Evolutionary conservation across 169 alveolate species (phyloP), one percentile per base, ranked within the genome.

Genomic region (Amoebophrya sp.): DNA sequence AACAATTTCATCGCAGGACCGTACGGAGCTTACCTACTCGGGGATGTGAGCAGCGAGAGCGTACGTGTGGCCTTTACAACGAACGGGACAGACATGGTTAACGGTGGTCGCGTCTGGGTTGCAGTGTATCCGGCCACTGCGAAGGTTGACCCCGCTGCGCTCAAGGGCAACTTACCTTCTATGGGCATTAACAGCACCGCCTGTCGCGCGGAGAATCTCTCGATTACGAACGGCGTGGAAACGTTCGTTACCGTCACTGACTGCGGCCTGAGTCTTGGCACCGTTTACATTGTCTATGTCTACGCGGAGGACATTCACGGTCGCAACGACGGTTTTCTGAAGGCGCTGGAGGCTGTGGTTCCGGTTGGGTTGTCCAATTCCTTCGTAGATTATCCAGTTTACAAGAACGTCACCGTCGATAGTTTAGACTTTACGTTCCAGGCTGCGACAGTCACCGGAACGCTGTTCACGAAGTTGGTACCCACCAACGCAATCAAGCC

Each of bases 251-350:
- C 89, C 12, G 0, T 77, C 40, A 77, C 41, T 24, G 89, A 33
- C 12, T 77, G 89, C 89, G 41, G 26, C 41, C 89, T 77, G 40
- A 3, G 18, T 12, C 18, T n/a, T 24, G 39, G 41, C 38, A 77
- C 89, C 33, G 41, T 24, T 18, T 90, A 90, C 89, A 54, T 36
- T 10, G 36, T 34, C 89, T 41, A n/a, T 89, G 92, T 90, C 40
- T 90, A 90, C 53, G 78, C 41, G 39, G 92, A 90, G 92, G 92
- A 90, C 89, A 33, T 26, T 2, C 89, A 34, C n/a, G 92, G 92
- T 55, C 89, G 89, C 36, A 90, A 90, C 89, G 92, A 90, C 53
- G 92, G 92, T 3, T n/a, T 39, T 36, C 41, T 90, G 92, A 53
- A 77, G 39, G 39, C 41, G 41, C 89, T 77, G 41, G 89, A 77